Conservation (phyloP, 345 rosid genomes). For the Raphanus sativus region DNA sequence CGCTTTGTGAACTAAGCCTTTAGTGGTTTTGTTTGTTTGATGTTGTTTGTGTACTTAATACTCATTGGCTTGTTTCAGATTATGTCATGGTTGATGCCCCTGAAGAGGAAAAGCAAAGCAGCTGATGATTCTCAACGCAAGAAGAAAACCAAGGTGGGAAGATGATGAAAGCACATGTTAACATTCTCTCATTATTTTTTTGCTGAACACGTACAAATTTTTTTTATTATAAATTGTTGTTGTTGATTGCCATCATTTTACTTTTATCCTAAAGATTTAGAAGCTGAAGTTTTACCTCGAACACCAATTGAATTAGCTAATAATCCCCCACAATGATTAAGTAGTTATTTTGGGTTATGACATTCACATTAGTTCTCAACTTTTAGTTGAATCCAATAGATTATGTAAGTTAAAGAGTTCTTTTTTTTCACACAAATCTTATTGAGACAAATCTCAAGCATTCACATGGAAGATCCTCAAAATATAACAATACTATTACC, state of each 20-base stretch:
- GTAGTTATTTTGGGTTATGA: no score
- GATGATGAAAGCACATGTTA: no score
- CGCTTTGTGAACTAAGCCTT: neutral
- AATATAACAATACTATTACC: slow-evolving; percentile 17
- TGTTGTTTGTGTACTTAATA: neutral
- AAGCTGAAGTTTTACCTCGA: no score
- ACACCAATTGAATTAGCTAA: no score
- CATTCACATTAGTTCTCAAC: no score
- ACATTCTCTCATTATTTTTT: no score
- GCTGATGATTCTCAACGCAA: neutral
- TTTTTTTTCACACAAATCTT: slow-evolving; percentile 8
- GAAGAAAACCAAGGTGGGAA: no score
- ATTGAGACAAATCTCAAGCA: slow-evolving; percentile 8
- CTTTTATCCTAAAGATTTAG: neutral
- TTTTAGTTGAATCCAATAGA: no score
- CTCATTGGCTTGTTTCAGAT: slow-evolving; percentile 9
- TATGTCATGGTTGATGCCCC: slow-evolving; percentile 35
- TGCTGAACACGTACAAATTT: no score
- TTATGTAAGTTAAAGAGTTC: no score
- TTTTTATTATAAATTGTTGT: no score
- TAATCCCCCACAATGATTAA: no score
- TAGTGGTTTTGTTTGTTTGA: neutral
- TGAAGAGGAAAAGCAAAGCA: slow-evolving; percentile 38
- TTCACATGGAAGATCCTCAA: neutral
- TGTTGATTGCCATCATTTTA: neutral